phyloP scores from a whole-genome alignment of 2,329 filamentous ascomycete genomes.

The Calonectria crousiana region DNA sequence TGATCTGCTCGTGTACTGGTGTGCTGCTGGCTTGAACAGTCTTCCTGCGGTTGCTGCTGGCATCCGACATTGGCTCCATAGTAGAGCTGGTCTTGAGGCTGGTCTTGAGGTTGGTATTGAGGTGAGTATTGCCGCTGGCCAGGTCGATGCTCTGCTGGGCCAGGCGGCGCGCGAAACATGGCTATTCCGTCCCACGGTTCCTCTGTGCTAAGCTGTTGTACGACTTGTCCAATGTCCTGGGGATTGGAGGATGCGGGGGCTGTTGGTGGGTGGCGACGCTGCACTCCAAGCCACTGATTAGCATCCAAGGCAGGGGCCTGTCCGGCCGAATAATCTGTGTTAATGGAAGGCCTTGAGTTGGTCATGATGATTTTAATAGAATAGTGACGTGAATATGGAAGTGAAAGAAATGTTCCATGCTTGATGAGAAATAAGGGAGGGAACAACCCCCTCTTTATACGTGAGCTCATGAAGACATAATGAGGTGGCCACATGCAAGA shows the following conservation, averaged over 20 bases:
- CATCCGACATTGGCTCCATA: neutral
- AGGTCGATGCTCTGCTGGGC: neutral
- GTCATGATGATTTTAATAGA: slow-evolving; percentile 14
- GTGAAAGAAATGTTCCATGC: neutral
- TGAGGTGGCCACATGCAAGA: slow-evolving; percentile 10
- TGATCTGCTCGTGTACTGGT: slow-evolving; percentile 1
- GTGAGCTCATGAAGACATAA: neutral
- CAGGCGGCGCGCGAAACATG: neutral
- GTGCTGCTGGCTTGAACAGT: neutral
- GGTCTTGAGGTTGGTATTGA: neutral
- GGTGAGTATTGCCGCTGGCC: neutral
- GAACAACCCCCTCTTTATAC: slow-evolving; percentile 1
- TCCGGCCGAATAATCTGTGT: neutral
- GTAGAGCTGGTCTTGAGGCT: neutral
- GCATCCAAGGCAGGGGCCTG: neutral
- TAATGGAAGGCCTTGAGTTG: neutral
- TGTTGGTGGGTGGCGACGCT: neutral
- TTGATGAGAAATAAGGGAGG: neutral
- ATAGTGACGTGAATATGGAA: neutral
- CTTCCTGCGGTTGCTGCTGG: neutral
- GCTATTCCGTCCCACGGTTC: slow-evolving; percentile 23
- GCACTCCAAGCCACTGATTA: slow-evolving; percentile 16
- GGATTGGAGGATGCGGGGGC: neutral
- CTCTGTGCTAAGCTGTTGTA: slow-evolving; percentile 13
- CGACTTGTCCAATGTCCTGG: slow-evolving; percentile 7